A percentile compares a stretch with the other conserved stretches of the same genome.
These are phyloP conservation scores for Aquilaria malaccensis DNA, from an alignment of 345 rosid species.

Conservation along the genomic window DNA sequence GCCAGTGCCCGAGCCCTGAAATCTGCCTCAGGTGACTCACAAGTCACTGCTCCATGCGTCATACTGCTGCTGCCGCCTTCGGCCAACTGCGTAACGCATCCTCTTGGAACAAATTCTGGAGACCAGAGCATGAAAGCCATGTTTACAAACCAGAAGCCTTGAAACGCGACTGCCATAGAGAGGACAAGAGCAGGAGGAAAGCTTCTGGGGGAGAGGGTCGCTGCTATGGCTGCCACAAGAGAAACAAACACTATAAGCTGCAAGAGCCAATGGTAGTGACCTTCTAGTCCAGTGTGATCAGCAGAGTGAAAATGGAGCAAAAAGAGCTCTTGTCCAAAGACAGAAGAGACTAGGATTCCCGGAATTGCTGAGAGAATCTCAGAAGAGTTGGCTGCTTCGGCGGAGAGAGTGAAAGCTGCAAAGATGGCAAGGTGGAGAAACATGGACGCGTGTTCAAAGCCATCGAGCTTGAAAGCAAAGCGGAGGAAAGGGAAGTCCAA, in stretches of 20 bases:
- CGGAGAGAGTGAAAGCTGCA: conserved; percentile 52
- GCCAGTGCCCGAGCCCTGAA: conserved; percentile 66
- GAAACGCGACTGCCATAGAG: conserved; percentile 58
- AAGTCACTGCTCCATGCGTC: conserved; percentile 52
- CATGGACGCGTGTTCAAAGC: conserved; percentile 82
- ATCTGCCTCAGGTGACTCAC: conserved; percentile 52
- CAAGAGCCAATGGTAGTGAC: conserved; percentile 86
- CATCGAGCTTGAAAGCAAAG: conserved; percentile 46
- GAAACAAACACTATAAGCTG: conserved; percentile 69
- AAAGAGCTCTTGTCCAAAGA: conserved; percentile 76
- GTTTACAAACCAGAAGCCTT: conserved; percentile 81
- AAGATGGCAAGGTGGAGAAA: conserved; percentile 77
- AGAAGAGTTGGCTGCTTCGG: conserved; percentile 43
- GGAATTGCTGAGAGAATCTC: conserved; percentile 39
- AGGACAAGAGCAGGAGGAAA: conserved; percentile 56
- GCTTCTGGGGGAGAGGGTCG: conserved; percentile 36
- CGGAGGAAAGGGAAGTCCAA: conserved; percentile 48
- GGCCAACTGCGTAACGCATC: conserved; percentile 39
- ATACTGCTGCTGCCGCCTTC: conserved; percentile 13
- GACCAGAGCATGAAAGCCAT: conserved; percentile 89
- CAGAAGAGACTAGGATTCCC: conserved; percentile 57
- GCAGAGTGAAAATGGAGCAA: conserved; percentile 84
- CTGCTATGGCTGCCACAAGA: conserved; percentile 44
- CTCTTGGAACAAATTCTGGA: conserved; percentile 55
- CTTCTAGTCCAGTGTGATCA: conserved; percentile 81